Percentiles rank a stretch among this genome's conserved stretches.
These are phyloP conservation scores for Zea luxurians DNA, from an alignment of 176 grass and related monocot genomes.

Conservation along the genomic window DNA sequence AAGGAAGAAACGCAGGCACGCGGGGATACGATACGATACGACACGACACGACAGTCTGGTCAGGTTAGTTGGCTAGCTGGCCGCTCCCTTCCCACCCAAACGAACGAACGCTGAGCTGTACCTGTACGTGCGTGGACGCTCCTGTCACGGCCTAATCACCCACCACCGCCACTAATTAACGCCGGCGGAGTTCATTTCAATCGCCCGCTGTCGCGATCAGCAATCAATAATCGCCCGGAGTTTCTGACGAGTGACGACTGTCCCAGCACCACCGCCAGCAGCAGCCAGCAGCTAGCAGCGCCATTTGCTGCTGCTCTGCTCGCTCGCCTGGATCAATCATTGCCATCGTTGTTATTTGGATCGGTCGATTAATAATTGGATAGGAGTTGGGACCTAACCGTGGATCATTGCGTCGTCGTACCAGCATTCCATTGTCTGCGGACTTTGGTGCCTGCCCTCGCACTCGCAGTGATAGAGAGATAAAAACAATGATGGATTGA, in stretches of 20 bases:
- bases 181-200: not conserved
- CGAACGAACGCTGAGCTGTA: conserved; percentile 2
- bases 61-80: conserved; percentile 29
- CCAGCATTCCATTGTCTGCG: conserved; percentile 4
- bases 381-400: conserved; percentile 15
- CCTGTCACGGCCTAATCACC: conserved; percentile 12
- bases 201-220: conserved; percentile 34
- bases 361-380: not conserved
- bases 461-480: not conserved
- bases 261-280: no score
- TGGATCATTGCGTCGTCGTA: not conserved
- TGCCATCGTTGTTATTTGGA: not conserved
- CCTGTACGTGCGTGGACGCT: not conserved
- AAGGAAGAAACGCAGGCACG: not conserved
- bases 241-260: not conserved
- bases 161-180: not conserved
- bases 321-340: conserved; percentile 45
- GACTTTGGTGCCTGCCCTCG: not conserved
- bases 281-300: not conserved
- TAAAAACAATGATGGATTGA: no score
- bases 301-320: not conserved
- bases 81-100: not conserved
- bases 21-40: not conserved
- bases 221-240: conserved; percentile 2
- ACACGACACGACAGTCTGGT: conserved; percentile 8